Evolutionary conservation across 345 rosid genomes (phyloP), one percentile per base, ranked within the genome.

Genomic region (Eucalyptus tenuipes): DNA sequence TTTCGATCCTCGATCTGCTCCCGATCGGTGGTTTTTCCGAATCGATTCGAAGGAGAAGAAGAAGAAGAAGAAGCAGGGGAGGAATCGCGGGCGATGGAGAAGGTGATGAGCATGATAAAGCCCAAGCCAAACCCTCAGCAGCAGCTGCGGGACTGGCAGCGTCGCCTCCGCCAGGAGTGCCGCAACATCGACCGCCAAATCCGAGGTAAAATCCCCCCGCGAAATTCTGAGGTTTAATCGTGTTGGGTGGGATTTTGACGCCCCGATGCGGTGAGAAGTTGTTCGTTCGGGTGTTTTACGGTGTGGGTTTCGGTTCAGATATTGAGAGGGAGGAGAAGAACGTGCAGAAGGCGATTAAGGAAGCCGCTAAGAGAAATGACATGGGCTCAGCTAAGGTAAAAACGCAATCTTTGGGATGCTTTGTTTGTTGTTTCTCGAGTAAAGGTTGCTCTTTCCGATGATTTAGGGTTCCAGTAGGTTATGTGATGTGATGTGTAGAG

Each of bases 111-210:
- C 89, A 91, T 97, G 31, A 94, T 97, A 52, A 97, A 96, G 94
- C 98, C 98, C 27, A 95, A 95, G 88, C 89, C 96, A 45, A 95
- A 97, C 89, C 99, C 99, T 1, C 97, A 97, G 86, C 95, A 94
- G 93, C 94, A 89, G 79, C 89, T 97, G 82, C 94, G 97, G 87
- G 99, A 97, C 94, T 97, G 98, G 99, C 98, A 97, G 90, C 98
- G 98, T 24, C 92, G 91, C 88, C 97, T 97, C 31, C 97, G 99
- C n/a, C 98, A 97, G 82, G 99, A 96, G 90, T 92, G 94, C 82
- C 98, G 99, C 88, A 95, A 95, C 93, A 95, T 96, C 89, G 99
- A 97, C 86, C 98, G 99, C 90, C 98, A 97, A 92, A 97, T 96
- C 91, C 92, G 98, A 93, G 99, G 98, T 90, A 88, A 88, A 31